Evolutionary conservation across 1,284 basidiomycete species (phyloP).

Genomic region (Macrocystidia cucumis): DNA sequence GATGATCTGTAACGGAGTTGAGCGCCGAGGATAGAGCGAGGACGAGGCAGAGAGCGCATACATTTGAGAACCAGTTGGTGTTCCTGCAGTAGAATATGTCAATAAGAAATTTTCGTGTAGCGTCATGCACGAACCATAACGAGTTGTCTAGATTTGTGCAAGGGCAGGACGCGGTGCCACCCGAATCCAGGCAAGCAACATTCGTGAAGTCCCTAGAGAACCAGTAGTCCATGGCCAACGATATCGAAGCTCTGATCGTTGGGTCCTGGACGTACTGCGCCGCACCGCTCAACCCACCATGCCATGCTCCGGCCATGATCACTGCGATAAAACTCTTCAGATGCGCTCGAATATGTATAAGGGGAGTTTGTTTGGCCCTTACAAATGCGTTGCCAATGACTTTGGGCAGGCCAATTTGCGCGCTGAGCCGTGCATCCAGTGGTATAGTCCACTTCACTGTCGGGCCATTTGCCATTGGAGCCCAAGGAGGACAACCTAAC

Average conservation of each 20-base stretch:
- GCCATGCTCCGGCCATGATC: slow-evolving; percentile 51
- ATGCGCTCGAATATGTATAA: background rate
- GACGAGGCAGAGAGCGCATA: slow-evolving; percentile 14
- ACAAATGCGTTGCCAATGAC: slow-evolving; percentile 59
- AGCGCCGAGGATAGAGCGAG: slow-evolving; percentile 2
- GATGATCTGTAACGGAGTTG: slow-evolving; percentile 35
- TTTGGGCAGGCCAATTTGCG: slow-evolving; percentile 31
- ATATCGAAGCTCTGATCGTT: slow-evolving; percentile 33
- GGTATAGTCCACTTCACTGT: slow-evolving; percentile 26
- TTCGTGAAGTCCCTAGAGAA: slow-evolving; percentile 54
- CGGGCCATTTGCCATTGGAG: slow-evolving; percentile 27
- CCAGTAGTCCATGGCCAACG: slow-evolving; percentile 58
- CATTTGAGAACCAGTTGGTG: slow-evolving; percentile 60
- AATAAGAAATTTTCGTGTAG: background rate
- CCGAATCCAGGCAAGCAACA: slow-evolving; percentile 45
- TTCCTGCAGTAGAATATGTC: slow-evolving; percentile 22
- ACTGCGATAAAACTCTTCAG: slow-evolving; percentile 19
- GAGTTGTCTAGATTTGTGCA: slow-evolving; percentile 42
- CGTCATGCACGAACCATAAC: slow-evolving; percentile 21
- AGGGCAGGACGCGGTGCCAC: slow-evolving; percentile 43
- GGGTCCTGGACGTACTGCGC: slow-evolving; percentile 33
- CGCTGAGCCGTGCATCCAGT: slow-evolving; percentile 26
- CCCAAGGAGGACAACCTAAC: slow-evolving; percentile 21
- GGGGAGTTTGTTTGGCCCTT: too few relatives aligned
- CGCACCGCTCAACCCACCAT: slow-evolving; percentile 36